Base-by-base conservation (phyloP, 352 stramenopile genomes). In the Phytophthora melonis region DNA sequence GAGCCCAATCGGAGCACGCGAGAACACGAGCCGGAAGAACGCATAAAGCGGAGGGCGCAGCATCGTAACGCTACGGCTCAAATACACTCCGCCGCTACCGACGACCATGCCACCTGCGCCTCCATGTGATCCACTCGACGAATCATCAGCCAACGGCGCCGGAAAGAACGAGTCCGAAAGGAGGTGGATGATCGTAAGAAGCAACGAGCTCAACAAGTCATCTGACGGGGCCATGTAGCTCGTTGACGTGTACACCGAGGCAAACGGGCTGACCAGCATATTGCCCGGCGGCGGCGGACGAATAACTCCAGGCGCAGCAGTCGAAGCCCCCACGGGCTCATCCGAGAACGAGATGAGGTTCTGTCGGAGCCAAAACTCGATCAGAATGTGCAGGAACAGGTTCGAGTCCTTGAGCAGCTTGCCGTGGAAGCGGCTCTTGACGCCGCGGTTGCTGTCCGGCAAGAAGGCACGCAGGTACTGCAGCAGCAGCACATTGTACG, bases 331-430 rank as follows among this genome's bases (percentile, higher is more conserved):
- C 5, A 75, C 45, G 3, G 80, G 67, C n/a, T 90, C 88, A 58
- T 94, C 83, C 0, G 87, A 89, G 60, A 94, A 95, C 63, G 89
- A 80, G 58, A 97, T 94, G 58, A 94, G 82, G 67, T 97, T 97
- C 66, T 97, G 90, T n/a, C 86, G 87, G 53, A 97, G 77, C 90
- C 90, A 97, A 57, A 94, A 94, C 65, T 97, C 90, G 21, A 97
- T 95, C 47, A 96, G 62, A 45, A 93, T 88, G 63, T 96, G 88
- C 25, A 97, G 77, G 67, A 97, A 96, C 3, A 95, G 77, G 69
- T 90, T 94, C 34, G 88, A 88, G 64, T 90, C 74, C 70, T 95
- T 88, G 30, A 93, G 66, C 39, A 93, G 69, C 62, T 93, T 94
- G 77, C 79, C 86, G 30, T 92, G 86, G 63, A 94, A 94, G 21